Evolutionary conservation across 495 filamentous ascomycete species (phyloP).

Genomic region (Neurospora sp.): DNA sequence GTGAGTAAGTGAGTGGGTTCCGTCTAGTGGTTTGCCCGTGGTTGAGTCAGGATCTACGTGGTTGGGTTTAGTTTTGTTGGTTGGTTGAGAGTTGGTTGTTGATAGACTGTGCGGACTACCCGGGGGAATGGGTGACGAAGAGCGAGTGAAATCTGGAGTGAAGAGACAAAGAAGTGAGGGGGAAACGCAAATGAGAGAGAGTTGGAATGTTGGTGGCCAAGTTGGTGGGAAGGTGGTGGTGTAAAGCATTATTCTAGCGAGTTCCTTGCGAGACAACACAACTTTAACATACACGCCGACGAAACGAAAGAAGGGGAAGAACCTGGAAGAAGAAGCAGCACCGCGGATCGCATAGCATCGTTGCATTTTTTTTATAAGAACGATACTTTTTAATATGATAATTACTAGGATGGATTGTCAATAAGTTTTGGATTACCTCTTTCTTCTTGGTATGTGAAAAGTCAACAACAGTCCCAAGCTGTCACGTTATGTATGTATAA

Average conservation of each 20-base stretch:
- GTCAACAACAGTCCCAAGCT: background rate
- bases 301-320: background rate
- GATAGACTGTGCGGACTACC: background rate
- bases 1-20: background rate
- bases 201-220: background rate
- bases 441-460: background rate
- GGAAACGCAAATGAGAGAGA: background rate
- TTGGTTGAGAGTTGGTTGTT: background rate
- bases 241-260: background rate
- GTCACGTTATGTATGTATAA: background rate
- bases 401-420: background rate
- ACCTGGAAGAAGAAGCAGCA: background rate
- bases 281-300: background rate
- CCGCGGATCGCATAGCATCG: background rate
- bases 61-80: background rate
- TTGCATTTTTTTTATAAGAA: background rate
- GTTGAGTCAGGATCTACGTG: background rate
- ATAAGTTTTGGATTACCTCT: background rate
- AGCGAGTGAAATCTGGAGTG: background rate
- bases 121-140: background rate
- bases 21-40: background rate
- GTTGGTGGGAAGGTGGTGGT: background rate
- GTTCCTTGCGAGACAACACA: background rate
- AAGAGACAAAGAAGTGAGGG: background rate
- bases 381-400: background rate